Evolutionary conservation across 1,139 yeast genomes (phyloP).

Genomic region (Pichia sp.): DNA sequence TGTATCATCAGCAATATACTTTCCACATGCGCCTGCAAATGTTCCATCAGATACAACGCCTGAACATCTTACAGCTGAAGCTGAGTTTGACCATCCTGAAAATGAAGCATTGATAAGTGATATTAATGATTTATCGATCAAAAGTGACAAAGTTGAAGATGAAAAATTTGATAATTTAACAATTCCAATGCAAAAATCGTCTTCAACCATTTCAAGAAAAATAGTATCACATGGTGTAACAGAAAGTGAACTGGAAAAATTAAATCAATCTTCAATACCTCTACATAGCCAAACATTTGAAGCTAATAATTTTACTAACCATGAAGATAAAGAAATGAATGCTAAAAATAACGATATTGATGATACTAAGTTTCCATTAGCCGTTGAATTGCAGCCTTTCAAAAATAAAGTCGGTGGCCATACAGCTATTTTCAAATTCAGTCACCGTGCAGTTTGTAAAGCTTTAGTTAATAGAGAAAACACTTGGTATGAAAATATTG

Average conservation of each 20-base stretch:
- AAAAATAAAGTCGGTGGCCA: conserved; percentile 96
- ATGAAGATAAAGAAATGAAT: too few species aligned
- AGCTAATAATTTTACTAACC: background rate
- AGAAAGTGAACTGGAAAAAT: background rate
- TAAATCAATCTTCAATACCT: background rate
- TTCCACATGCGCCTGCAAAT: conserved; percentile 47
- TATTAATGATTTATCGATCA: background rate
- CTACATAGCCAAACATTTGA: background rate
- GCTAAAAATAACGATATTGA: background rate
- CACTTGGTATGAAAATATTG: conserved; percentile 84
- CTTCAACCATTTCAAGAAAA: background rate
- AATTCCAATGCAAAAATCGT: conserved; percentile 15
- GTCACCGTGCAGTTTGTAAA: conserved; percentile 92
- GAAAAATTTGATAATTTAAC: conserved; percentile 10
- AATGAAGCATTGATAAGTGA: conserved; percentile 8
- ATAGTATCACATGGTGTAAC: conserved; percentile 15
- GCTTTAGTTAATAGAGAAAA: conserved; percentile 87
- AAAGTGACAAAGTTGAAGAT: background rate
- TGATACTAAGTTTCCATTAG: conserved; percentile 45
- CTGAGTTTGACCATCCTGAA: conserved; percentile 28
- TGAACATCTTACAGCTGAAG: conserved; percentile 29
- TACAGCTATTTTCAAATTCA: conserved; percentile 89
- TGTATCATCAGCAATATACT: conserved; percentile 60
- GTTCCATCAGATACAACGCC: conserved; percentile 15
- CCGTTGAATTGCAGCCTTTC: conserved; percentile 84